Evolutionary conservation across 2,329 filamentous ascomycete genomes (phyloP), one percentile per base, ranked within the genome.

Genomic region (Colletotrichum sp.): DNA sequence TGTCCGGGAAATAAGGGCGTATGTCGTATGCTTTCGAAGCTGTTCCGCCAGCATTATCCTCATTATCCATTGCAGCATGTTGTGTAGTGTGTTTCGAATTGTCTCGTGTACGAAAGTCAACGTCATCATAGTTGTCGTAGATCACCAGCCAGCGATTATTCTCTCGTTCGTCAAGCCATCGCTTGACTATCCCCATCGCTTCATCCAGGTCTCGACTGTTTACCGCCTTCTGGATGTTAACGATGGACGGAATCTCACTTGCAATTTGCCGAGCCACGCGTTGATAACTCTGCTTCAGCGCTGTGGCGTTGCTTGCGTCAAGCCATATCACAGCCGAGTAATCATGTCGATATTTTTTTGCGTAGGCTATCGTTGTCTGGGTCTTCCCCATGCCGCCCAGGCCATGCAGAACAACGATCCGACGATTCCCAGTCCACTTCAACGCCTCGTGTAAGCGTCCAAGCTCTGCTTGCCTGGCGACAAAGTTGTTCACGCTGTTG

Each of bases 361-460:
- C 78, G 79, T 85, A 88, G 59, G 82, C 80, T 8, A 86, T 78
- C 8, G 82, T 80, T 24, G 87, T 80, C 77, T 88, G 84, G n/a
- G 86, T 88, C 80, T 89, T 89, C 30, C 85, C 86, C 34, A 88
- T 87, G 5, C 86, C 86, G 18, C 86, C 85, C 5, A 87, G 79
- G 18, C 86, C 86, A 62, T 87, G 81, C 9, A 88, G 77, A 32
- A 85, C 79, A 44, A 82, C 80, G 39, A 63, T 78, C 6, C 69
- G 74, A 21, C 79, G 77, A 3, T 73, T 66, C 8, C 55, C 64
- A 16, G 71, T 59, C 34, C 21, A 62, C 18, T 44, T 62, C 10
- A 81, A 70, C n/a, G 10, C 44, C 44, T 55, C 18, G 2, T 55
- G 28, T 3, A 67, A 3, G 18, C 39, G 64, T 16, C 16, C 18